Evolutionary conservation across 768 basidiomycete genomes (phyloP).

Genomic region (Mycena floridula): DNA sequence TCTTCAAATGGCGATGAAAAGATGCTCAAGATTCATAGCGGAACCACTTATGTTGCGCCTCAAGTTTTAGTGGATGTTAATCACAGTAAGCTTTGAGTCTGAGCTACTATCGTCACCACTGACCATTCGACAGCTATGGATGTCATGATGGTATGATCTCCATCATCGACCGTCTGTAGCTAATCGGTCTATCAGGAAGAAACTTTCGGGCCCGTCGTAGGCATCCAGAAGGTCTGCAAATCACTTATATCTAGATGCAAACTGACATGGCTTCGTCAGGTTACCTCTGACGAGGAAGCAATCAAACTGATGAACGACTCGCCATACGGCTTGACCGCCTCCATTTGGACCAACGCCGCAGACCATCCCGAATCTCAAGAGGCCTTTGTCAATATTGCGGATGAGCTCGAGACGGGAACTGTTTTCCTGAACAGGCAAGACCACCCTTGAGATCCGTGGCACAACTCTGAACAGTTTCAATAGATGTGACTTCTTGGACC

Average conservation of each 20-base stretch:
- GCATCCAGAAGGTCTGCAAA: conserved; percentile 76
- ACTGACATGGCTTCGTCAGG: conserved; percentile 32
- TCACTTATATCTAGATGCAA: background rate
- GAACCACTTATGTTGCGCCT: conserved; percentile 83
- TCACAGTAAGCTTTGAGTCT: conserved; percentile 54
- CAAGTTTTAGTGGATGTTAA: conserved; percentile 87
- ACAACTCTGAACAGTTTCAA: background rate
- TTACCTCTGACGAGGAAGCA: conserved; percentile 83
- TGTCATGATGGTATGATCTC: conserved; percentile 68
- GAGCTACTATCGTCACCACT: conserved; percentile 3
- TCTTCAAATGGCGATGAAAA: background rate
- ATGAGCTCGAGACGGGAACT: conserved; percentile 81
- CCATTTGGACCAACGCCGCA: conserved; percentile 82
- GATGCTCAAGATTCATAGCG: conserved; percentile 33
- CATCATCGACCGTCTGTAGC: background rate
- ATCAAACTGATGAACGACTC: conserved; percentile 94
- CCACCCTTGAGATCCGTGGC: background rate
- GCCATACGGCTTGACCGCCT: conserved; percentile 89
- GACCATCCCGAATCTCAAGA: conserved; percentile 53
- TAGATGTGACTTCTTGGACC: conserved; percentile 87
- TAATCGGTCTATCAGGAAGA: conserved; percentile 49
- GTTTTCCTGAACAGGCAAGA: conserved; percentile 79
- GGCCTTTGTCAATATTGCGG: conserved; percentile 63
- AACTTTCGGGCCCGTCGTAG: conserved; percentile 90
- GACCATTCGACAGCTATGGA: conserved; percentile 62